These are phyloP conservation scores for Trichoderma polysporum DNA, from an alignment of 2,329 filamentous ascomycete species.

Conservation along the genomic window DNA sequence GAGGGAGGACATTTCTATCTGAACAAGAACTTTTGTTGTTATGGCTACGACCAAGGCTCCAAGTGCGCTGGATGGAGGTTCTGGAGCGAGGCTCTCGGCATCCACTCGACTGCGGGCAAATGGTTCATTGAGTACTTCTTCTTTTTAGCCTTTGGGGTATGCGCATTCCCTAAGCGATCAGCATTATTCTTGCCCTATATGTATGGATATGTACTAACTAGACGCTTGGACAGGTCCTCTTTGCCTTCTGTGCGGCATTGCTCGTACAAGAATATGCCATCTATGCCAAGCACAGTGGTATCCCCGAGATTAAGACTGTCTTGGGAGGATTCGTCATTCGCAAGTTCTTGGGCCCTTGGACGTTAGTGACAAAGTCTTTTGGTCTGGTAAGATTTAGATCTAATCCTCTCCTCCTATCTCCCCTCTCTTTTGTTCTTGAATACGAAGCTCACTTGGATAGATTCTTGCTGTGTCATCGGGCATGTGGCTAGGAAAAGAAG, in stretches of 20 bases:
- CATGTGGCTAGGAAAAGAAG: slow-evolving; percentile 96
- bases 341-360: slow-evolving; percentile 84
- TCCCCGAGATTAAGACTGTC: slow-evolving; percentile 96
- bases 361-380: slow-evolving; percentile 82
- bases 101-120: slow-evolving; percentile 63
- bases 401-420: too few species aligned
- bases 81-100: slow-evolving; percentile 75
- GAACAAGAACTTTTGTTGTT: slow-evolving; percentile 89
- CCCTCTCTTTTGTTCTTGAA: not conserved
- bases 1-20: slow-evolving; percentile 89
- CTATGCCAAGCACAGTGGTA: slow-evolving; percentile 91
- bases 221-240: slow-evolving; percentile 57
- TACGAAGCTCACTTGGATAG: slow-evolving; percentile 40
- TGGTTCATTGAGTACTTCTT: slow-evolving; percentile 88
- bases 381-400: slow-evolving; percentile 64
- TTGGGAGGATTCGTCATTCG: slow-evolving; percentile 91
- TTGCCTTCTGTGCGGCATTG: slow-evolving; percentile 74
- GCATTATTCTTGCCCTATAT: not conserved
- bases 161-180: slow-evolving; percentile 26
- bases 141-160: slow-evolving; percentile 79
- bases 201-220: not conserved
- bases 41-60: slow-evolving; percentile 79
- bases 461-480: slow-evolving; percentile 90
- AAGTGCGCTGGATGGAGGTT: slow-evolving; percentile 84
- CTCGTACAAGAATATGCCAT: slow-evolving; percentile 81